Evolutionary conservation across 2,329 filamentous ascomycete species (phyloP).

Genomic region (Aspergillus caelatus): DNA sequence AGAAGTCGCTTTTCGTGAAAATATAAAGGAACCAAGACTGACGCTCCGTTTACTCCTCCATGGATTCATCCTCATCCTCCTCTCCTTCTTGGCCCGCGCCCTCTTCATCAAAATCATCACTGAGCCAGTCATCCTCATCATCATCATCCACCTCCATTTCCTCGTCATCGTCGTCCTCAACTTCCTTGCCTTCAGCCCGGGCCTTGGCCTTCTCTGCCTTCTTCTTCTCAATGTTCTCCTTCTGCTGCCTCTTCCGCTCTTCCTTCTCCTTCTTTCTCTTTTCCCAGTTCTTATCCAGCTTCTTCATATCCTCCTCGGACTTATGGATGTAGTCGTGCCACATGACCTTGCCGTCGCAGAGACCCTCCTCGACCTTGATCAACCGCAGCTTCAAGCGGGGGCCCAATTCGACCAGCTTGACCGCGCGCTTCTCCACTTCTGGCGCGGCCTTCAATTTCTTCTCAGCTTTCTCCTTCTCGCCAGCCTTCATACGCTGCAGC

Average conservation of each 20-base stretch:
- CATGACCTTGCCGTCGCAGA: constrained; percentile 88
- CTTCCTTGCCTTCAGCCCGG: constrained; percentile 43
- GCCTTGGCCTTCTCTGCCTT: constrained; percentile 63
- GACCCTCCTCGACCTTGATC: constrained; percentile 93
- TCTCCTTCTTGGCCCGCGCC: constrained; percentile 41
- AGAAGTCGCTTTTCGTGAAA: background rate
- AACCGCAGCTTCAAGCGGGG: constrained; percentile 85
- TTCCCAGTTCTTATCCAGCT: constrained; percentile 83
- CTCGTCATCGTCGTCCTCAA: constrained; percentile 50
- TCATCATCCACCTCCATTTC: constrained; percentile 58
- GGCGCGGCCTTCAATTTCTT: constrained; percentile 44
- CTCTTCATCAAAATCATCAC: constrained; percentile 53
- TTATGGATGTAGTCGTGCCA: constrained; percentile 97
- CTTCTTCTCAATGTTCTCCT: constrained; percentile 88
- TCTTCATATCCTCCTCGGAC: constrained; percentile 72
- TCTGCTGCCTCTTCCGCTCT: constrained; percentile 77
- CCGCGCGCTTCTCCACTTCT: constrained; percentile 77
- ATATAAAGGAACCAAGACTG: background rate
- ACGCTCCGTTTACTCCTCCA: constrained; percentile 41
- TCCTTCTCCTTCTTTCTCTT: constrained; percentile 79
- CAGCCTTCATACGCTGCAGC: constrained; percentile 48
- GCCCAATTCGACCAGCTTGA: constrained; percentile 90
- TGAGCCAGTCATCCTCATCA: constrained; percentile 57
- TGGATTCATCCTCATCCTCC: constrained; percentile 37
- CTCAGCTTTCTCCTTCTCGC: constrained; percentile 49